Percentiles rank a stretch among this genome's conserved stretches.
Evolutionary conservation across 2,329 filamentous ascomycete species (phyloP).

Genomic region (Rhynchosporium graminicola): DNA sequence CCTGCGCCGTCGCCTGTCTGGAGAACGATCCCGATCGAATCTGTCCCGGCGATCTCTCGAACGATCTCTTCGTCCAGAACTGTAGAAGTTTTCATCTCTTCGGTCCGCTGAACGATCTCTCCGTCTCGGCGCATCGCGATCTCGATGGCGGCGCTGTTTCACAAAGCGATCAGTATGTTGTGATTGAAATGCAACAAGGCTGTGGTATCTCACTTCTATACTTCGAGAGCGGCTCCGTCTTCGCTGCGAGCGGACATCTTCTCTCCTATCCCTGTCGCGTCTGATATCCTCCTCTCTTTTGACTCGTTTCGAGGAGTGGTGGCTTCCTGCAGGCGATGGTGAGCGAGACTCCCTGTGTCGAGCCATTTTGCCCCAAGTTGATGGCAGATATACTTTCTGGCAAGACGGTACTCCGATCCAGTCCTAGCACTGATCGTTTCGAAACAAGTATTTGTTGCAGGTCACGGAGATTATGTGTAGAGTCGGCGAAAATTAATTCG

Average conservation of each 20-base stretch:
- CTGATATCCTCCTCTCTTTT: slow-evolving; percentile 53
- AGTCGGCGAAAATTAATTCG: not conserved
- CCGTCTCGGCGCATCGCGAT: slow-evolving; percentile 61
- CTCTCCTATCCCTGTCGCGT: slow-evolving; percentile 52
- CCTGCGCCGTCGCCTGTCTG: slow-evolving; percentile 57
- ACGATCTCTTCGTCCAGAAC: slow-evolving; percentile 61
- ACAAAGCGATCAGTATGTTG: slow-evolving; percentile 45
- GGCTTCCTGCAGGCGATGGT: slow-evolving; percentile 92
- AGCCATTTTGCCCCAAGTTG: slow-evolving; percentile 51
- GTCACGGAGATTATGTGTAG: not conserved
- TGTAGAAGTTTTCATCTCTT: slow-evolving; percentile 65
- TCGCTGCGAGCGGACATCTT: slow-evolving; percentile 51
- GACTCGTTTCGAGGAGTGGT: slow-evolving; percentile 63
- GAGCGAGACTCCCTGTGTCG: slow-evolving; percentile 70
- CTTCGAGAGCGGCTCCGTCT: slow-evolving; percentile 64
- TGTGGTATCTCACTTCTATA: slow-evolving; percentile 54
- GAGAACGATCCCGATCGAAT: slow-evolving; percentile 60
- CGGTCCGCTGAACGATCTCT: slow-evolving; percentile 71
- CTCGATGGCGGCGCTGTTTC: slow-evolving; percentile 59
- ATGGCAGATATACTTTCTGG: slow-evolving; percentile 49
- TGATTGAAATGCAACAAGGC: slow-evolving; percentile 22
- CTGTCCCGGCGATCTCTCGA: slow-evolving; percentile 62
- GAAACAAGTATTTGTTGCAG: not conserved
- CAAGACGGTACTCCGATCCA: slow-evolving; percentile 18
- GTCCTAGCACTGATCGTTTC: slow-evolving; percentile 1